Evolutionary conservation across 768 basidiomycete species (phyloP), one percentile per base, ranked within the genome.

Genomic region (Mycena maculata): DNA sequence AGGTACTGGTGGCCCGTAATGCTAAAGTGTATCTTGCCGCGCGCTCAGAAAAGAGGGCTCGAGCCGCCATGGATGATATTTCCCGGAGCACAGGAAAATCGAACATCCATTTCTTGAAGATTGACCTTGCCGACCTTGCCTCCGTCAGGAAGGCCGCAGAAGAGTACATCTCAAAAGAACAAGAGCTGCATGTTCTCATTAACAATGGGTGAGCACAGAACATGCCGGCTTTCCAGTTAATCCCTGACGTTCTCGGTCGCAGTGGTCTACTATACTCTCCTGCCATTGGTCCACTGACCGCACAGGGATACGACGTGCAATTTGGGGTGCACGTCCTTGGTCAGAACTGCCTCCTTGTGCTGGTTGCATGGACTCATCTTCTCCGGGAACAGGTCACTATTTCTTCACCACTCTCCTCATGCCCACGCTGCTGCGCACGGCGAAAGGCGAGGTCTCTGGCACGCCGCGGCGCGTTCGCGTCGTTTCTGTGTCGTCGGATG

Each of bases 1-100:
- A 84, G 81, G 76, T 74, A 4, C 75, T 85, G 25, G 74, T 86
- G 27, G 41, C 68, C 33, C 81, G 83, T 47, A 81, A 84, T 59
- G 86, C 85, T 18, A 85, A 81, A 60, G 85, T 87, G 10, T 87
- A 87, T 71, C 66, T 86, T 49, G 83, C 81, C 1, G 71, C 78
- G 22, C 77, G 84, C 20, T 76, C 68, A 23, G 63, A 74, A 49
- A 68, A 60, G 27, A 83, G 79, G 65, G 77, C 79, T 10, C 73
- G 75, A 1, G 73, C 68, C 3, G 84, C 83, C 13, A 83, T 86
- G 48, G 73, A 75, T 18, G 77, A 81, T 30, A 73, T 87, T 63
- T 80, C 83, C 69, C 22, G 65, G 23, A 75, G 59, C 42, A 86
- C 84, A 0, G 85, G 85, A 3, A 83, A 80, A 52, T 78, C 55